Base-by-base conservation (phyloP, 148 eudicot genomes). In the Rhododendron simsii region DNA sequence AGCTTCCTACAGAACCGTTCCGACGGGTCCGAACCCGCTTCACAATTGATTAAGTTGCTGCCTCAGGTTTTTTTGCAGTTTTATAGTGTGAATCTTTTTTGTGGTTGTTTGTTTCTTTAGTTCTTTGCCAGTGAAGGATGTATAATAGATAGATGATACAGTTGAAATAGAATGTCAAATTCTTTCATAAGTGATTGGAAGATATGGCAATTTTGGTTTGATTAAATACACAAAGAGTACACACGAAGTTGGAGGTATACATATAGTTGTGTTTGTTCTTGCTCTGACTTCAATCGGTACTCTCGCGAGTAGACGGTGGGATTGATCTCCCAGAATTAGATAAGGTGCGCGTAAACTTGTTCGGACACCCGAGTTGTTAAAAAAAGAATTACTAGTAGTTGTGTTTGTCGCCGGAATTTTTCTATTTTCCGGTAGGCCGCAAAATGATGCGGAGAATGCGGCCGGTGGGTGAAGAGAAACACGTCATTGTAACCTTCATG, bases 21-120 rank as follows among this genome's bases (percentile, higher is more conserved):
- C 98, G 0, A 91, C 84, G 0, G 98, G 98, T 53, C 95, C 96
- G 5, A 94, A 95, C 88, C 98, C 98, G 30, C 94, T 95, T 71
- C 98, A 95, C 90, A 95, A 95, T 67, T 94, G 89, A 79, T 44
- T 28, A n/a, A 74, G 44, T 30, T 16, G 39, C 80, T 0, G 63
- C 75, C 37, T 55, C 80, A 47, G 16, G 74, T 37, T 86, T 82
- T 82, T 37, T 88, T 88, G 87, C 83, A 79, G 88, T 79, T 71
- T 4, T 7, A 33, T 81, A 80, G 87, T 84, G 84, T 78, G 45
- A 59, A 45, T 82, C 59, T 53, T 45, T 61, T 2, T 48, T 23
- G 16, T 30, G 20, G 33, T 39, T 71, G 14, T 39, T n/a, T 67
- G 14, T 63, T 74, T 44, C 12, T 45, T 41, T n/a, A 10, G 48